Conservation (phyloP, 2,329 filamentous ascomycete genomes). For the Pseudogymnoascus sp. region DNA sequence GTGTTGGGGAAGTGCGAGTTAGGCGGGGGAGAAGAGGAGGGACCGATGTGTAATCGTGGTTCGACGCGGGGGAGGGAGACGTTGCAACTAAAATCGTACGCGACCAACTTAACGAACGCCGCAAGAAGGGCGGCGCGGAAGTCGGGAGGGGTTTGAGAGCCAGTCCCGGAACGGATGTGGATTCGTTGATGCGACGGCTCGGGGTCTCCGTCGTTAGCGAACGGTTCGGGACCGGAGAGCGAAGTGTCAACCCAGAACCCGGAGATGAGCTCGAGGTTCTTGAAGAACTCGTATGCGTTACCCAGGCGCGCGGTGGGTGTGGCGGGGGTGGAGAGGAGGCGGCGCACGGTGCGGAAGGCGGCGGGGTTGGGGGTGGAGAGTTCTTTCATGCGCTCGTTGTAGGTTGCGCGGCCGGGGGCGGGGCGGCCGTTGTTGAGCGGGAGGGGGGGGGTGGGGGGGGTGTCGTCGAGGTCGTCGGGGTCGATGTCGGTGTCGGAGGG, state of each 20-base stretch:
- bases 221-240: conserved; percentile 17
- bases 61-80: conserved; percentile 48
- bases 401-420: conserved; percentile 50
- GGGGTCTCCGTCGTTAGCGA: neutral
- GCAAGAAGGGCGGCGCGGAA: conserved; percentile 49
- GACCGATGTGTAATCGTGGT: conserved; percentile 46
- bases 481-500: neutral
- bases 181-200: conserved; percentile 18
- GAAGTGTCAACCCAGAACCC: conserved; percentile 56
- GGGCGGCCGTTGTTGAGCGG: conserved; percentile 45
- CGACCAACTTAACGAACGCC: conserved; percentile 55
- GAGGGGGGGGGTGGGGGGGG: conserved; percentile 9
- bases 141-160: conserved; percentile 50
- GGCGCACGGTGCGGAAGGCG: conserved; percentile 53
- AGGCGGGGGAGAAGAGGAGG: conserved; percentile 22
- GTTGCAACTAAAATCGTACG: conserved; percentile 59
- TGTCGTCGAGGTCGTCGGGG: neutral
- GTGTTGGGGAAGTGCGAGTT: conserved; percentile 17
- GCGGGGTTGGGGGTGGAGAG: conserved; percentile 48
- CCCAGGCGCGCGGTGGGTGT: conserved; percentile 47
- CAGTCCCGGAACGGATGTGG: conserved; percentile 41
- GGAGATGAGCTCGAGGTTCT: conserved; percentile 51
- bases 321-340: conserved; percentile 41
- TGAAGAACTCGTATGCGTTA: conserved; percentile 59
- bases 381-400: conserved; percentile 50